Evolutionary conservation across 2,329 filamentous ascomycete species (phyloP), one percentile per base, ranked within the genome.

Genomic region (Chaetomium strumarium): DNA sequence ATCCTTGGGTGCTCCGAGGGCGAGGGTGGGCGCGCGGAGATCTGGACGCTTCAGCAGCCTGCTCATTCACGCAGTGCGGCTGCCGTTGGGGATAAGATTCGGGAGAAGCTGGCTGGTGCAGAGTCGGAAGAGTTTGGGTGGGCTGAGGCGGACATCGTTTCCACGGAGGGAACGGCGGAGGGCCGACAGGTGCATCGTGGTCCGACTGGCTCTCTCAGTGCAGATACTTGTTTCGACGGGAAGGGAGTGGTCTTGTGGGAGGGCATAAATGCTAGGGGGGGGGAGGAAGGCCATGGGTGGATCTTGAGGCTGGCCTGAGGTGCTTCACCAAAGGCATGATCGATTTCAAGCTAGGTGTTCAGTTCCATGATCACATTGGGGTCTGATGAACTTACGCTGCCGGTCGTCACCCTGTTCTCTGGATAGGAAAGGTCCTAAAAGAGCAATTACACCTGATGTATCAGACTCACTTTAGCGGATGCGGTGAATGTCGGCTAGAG

Each of bases 21-120:
- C 5, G 55, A 46, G 6, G 46, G n/a, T 1, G 39, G 7, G 1
- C 39, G 9, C 3, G 36, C 67, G 40, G 77, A 79, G 54, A 68
- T 80, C 3, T 80, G 76, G 76, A 70, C 75, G 1, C 70, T 79
- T 52, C 77, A 80, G 60, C 65, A 81, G 3, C 71, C 74, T 3
- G 68, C 76, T 0, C 70, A 73, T 30, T 67, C 67, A 2, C 67
- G 70, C 33, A 75, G 68, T 12, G 71, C 73, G 0, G 76, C 78
- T 8, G 70, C 70, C 12, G 65, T 73, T 29, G 80, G 80, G 62
- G 77, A 80, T 57, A 66, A 67, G 10, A 73, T 77, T 29, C 68
- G 75, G 4, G 63, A 69, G 14, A 69, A 67, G 46, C 58, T 80
- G 13, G 71, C 69, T 30, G 63, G 66, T 2, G 64, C 66, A 19